Evolutionary conservation across 2,329 filamentous ascomycete species (phyloP).

Genomic region (Coniochaeta prunicola): DNA sequence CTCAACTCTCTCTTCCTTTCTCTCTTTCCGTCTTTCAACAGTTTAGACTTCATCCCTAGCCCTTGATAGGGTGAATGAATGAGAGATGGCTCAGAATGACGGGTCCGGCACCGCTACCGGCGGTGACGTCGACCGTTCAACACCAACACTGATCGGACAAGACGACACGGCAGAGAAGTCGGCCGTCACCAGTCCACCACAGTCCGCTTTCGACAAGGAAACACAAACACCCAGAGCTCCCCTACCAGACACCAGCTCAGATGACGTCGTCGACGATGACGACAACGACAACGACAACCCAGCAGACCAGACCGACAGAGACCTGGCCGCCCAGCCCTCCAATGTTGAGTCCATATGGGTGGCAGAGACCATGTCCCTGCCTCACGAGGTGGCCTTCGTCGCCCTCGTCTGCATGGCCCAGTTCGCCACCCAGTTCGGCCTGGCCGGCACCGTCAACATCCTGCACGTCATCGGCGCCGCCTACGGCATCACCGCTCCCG

Average conservation of each 20-base stretch:
- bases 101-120: not conserved
- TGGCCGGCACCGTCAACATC: conserved; percentile 15
- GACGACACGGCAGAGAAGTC: not conserved
- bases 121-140: not conserved
- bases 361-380: conserved; percentile 7
- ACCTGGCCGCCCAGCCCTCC: conserved; percentile 2
- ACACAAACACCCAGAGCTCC: not conserved
- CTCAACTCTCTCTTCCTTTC: too few species aligned
- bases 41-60: not conserved
- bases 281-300: not conserved
- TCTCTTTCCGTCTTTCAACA: not conserved
- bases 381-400: conserved; percentile 11
- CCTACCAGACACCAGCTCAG: not conserved
- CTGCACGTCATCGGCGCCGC: conserved; percentile 35
- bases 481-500: conserved; percentile 29
- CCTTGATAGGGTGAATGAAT: too few species aligned
- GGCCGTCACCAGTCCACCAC: not conserved
- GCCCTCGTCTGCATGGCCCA: conserved; percentile 12
- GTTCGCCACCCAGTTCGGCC: conserved; percentile 12
- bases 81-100: not conserved
- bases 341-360: conserved; percentile 5
- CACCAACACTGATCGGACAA: not conserved
- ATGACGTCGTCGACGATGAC: not conserved
- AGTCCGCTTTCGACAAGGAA: not conserved
- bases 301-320: not conserved